Evolutionary conservation across 202 grass and related monocot genomes (phyloP), one percentile per base, ranked within the genome.

Genomic region (Setaria viridis): DNA sequence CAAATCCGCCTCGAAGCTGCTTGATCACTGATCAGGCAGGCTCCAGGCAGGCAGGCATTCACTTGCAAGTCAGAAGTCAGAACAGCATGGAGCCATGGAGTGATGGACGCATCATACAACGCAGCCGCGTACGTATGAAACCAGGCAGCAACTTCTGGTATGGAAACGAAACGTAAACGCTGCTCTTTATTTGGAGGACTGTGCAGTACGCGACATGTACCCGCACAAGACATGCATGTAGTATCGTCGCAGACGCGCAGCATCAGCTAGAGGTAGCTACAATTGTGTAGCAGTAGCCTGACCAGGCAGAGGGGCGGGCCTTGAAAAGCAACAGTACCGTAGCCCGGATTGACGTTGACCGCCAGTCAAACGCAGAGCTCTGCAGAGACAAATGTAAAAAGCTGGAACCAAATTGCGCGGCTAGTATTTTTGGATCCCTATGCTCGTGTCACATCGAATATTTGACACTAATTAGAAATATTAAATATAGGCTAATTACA

Each of bases 1-100:
- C 84, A 50, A 62, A 63, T 85, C 64, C 75, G 35, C 51, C 66
- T 79, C 32, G 51, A 77, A 49, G 51, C 54, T 13, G 64, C 50
- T 57, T 57, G 49, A 57, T 77, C 43, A 10, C 43, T 2, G 32
- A 50, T 80, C 63, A 67, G 43, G 16, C 58, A 25, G 25, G 25
- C 25, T 35, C 67, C 63, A 67, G 43, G 16, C 57, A 60, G 2
- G 13, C 14, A 51, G 35, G 35, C 62, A 35, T 59, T 11, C 12
- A 60, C 48, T n/a, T 32, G 11, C 51, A 47, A 35, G 39, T 41
- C 50, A 45, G 62, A 25, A 25, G 72, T 32, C 50, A 45, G 62
- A 20, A 16, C 68, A 7, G 9, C 72, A 20, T 9, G 47, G 25
- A n/a, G 11, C 2, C 72, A 20, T 9, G 47, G 25, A n/a, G 11